phyloP scores from a whole-genome alignment of 345 rosid species.

The Laguncularia racemosa region DNA sequence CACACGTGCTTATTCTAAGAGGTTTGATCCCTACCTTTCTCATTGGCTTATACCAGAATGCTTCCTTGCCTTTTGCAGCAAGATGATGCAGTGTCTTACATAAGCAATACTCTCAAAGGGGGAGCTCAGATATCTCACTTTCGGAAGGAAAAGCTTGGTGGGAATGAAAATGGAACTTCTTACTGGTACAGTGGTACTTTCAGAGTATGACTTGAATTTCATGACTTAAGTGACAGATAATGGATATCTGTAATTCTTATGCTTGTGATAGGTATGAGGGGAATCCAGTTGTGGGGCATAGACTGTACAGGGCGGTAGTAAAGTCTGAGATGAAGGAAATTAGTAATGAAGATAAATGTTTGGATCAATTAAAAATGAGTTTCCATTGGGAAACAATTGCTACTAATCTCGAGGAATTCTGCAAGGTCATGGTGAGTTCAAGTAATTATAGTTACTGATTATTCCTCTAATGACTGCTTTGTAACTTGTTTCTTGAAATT shows the following conservation, averaged over 20 bases:
- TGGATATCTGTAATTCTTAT: constrained; percentile 9
- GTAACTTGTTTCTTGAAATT: constrained; percentile 10
- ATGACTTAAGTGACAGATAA: constrained; percentile 6
- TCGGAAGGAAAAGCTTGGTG: constrained; percentile 63
- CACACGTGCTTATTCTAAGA: not conserved
- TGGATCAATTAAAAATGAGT: constrained; percentile 14
- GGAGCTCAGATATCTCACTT: constrained; percentile 39
- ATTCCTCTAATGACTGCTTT: not conserved
- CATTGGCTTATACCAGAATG: not conserved
- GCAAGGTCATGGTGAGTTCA: constrained; percentile 41
- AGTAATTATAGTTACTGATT: constrained; percentile 1
- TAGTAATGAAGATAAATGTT: constrained; percentile 24
- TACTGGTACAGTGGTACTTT: constrained; percentile 48
- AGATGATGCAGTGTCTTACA: constrained; percentile 48
- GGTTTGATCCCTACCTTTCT: not conserved
- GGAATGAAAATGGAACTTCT: constrained; percentile 47
- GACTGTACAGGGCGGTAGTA: constrained; percentile 60
- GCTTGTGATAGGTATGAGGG: constrained; percentile 58
- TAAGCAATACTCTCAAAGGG: constrained; percentile 43
- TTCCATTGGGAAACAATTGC: constrained; percentile 76
- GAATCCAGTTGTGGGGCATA: constrained; percentile 51
- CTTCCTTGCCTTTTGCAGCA: constrained; percentile 41
- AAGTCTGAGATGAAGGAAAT: constrained; percentile 24
- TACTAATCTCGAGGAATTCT: constrained; percentile 63
- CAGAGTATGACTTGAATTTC: constrained; percentile 3